Evolutionary conservation across 2,329 filamentous ascomycete genomes (phyloP).

Genomic region (Colletotrichum tamarilloi): DNA sequence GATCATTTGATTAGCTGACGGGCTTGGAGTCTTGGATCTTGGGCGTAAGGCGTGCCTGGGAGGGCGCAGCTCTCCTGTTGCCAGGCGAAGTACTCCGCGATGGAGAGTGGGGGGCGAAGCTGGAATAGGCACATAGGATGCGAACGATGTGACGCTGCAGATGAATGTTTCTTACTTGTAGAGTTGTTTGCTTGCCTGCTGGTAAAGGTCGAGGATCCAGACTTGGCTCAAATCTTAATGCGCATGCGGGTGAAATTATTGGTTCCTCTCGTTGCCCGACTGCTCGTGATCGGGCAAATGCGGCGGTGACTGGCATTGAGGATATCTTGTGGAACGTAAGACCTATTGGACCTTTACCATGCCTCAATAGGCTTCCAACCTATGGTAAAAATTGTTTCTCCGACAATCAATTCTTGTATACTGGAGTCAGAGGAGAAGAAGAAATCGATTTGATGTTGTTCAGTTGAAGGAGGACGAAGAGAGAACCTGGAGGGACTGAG

Average conservation of each 20-base stretch:
- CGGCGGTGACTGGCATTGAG: neutral
- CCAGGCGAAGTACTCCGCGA: neutral
- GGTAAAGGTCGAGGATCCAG: neutral
- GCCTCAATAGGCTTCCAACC: too few species aligned
- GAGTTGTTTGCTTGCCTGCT: neutral
- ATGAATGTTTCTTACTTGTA: neutral
- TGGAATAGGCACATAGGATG: neutral
- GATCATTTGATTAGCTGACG: neutral
- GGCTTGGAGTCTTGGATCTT: too few species aligned
- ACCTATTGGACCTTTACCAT: neutral
- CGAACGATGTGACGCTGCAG: conserved; percentile 2
- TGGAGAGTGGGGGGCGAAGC: neutral
- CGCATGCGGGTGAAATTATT: neutral
- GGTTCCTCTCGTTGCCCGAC: neutral
- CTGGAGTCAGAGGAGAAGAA: neutral
- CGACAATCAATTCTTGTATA: too few species aligned
- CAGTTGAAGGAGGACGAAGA: too few species aligned
- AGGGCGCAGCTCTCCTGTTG: neutral
- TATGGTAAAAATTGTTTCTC: too few species aligned
- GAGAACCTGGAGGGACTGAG: neutral
- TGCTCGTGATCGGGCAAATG: conserved; percentile 1
- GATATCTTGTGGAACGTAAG: neutral
- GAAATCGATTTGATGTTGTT: neutral
- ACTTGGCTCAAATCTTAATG: conserved; percentile 5
- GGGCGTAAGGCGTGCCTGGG: conserved; percentile 17